Conservation (phyloP, 1,284 basidiomycete genomes). For the Leccinum pachyderme region DNA sequence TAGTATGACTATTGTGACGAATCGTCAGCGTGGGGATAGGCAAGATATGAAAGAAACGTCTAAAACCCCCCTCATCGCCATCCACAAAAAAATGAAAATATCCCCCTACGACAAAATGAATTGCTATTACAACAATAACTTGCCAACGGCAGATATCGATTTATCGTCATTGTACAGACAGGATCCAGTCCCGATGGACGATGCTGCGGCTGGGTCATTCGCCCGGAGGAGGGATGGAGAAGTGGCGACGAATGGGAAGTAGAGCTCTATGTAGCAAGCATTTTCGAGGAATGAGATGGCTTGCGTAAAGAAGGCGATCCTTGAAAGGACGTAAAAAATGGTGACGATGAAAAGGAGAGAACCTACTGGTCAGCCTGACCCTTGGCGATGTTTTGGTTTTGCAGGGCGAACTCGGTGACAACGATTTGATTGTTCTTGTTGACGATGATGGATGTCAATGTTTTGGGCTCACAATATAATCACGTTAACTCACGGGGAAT, state of each 20-base stretch:
- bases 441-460: constrained; percentile 4
- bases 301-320: constrained; percentile 33
- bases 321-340: constrained; percentile 12
- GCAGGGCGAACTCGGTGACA: constrained; percentile 35
- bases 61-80: neutral
- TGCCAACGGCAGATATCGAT: neutral
- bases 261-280: constrained; percentile 31
- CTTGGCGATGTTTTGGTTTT: constrained; percentile 31
- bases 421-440: constrained; percentile 19
- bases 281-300: constrained; percentile 35
- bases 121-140: neutral
- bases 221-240: constrained; percentile 21
- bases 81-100: neutral
- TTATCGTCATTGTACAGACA: neutral
- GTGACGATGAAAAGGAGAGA: neutral
- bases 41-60: neutral
- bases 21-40: neutral
- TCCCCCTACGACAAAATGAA: neutral
- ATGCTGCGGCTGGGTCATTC: constrained; percentile 13
- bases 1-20: too few relatives aligned
- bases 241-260: constrained; percentile 38
- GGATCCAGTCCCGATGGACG: neutral
- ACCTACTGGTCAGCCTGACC: constrained; percentile 36
- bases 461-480: neutral
- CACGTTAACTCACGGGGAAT: constrained; percentile 28